Percentiles rank a stretch among this genome's conserved stretches.
Conservation (phyloP, 208 protist species). For the Trypanosomatidae sp. region DNA sequence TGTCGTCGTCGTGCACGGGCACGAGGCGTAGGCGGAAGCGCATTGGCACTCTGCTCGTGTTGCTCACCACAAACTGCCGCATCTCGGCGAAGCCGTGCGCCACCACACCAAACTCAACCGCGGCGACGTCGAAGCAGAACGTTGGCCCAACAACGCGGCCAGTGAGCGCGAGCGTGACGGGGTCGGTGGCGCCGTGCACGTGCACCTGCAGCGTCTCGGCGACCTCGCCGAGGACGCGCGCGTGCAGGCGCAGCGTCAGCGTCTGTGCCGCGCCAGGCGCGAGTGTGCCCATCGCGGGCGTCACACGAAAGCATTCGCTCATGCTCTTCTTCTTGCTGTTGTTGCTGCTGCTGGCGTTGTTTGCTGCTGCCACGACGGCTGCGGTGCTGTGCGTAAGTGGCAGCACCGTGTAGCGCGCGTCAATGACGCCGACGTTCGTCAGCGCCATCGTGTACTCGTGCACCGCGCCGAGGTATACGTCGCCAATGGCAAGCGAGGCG, state of each 20-base stretch:
- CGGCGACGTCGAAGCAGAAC: slow-evolving; percentile 86
- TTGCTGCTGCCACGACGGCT: too few relatives aligned
- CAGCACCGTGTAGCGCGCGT: slow-evolving; percentile 77
- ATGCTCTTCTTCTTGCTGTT: too few relatives aligned
- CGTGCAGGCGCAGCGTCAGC: slow-evolving; percentile 67
- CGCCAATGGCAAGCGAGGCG: slow-evolving; percentile 81
- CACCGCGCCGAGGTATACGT: slow-evolving; percentile 90
- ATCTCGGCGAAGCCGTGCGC: slow-evolving; percentile 86
- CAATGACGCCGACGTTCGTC: slow-evolving; percentile 86
- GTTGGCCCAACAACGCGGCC: slow-evolving; percentile 88
- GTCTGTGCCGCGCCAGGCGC: slow-evolving; percentile 36
- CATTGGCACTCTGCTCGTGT: slow-evolving; percentile 93
- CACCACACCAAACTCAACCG: slow-evolving; percentile 90
- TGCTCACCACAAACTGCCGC: slow-evolving; percentile 62
- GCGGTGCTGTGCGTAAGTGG: slow-evolving; percentile 14
- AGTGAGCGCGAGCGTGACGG: slow-evolving; percentile 70
- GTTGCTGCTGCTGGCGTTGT: too few relatives aligned
- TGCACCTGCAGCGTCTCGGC: slow-evolving; percentile 82
- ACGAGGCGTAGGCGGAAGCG: slow-evolving; percentile 72
- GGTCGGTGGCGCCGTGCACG: slow-evolving; percentile 63
- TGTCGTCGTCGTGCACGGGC: too few relatives aligned
- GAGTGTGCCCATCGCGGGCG: slow-evolving; percentile 56
- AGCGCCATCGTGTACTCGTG: slow-evolving; percentile 88
- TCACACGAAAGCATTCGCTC: slow-evolving; percentile 65
- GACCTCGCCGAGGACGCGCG: slow-evolving; percentile 84